Percentiles rank a stretch among this genome's conserved stretches.
Conservation (phyloP, 2,329 filamentous ascomycete species). For the Fusarium sp. region DNA sequence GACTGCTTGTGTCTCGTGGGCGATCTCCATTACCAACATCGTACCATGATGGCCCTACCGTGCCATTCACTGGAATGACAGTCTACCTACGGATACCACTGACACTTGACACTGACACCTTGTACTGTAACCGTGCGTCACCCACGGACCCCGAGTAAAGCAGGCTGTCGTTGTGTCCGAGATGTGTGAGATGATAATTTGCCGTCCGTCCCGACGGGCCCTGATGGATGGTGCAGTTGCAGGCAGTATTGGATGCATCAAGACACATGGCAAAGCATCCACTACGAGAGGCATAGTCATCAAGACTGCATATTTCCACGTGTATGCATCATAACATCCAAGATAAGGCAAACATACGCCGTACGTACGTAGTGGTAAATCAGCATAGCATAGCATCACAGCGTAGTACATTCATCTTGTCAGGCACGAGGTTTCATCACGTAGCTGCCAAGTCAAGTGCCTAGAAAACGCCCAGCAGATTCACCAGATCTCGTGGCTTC, state of each 20-base stretch:
- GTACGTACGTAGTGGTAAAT: background rate
- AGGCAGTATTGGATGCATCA: background rate
- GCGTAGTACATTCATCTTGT: background rate
- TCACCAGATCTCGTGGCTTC: background rate
- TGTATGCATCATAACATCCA: background rate
- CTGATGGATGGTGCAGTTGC: background rate
- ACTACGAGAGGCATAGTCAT: background rate
- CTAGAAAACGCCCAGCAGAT: background rate
- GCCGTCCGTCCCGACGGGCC: constrained; percentile 18
- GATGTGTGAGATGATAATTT: background rate
- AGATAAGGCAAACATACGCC: background rate
- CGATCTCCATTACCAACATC: constrained; percentile 14
- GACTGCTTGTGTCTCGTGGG: constrained; percentile 13
- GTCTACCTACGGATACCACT: background rate
- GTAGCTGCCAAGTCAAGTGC: constrained; percentile 11
- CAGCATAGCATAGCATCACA: background rate
- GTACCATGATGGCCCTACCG: constrained; percentile 34
- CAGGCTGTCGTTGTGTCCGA: background rate
- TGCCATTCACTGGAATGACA: constrained; percentile 7
- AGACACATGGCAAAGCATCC: constrained; percentile 27
- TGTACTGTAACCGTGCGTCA: constrained; percentile 7
- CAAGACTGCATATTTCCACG: constrained; percentile 18
- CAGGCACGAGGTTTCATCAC: constrained; percentile 16
- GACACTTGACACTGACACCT: background rate
- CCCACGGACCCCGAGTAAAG: background rate